A percentile compares a stretch with the other conserved stretches of the same genome.
phyloP scores from a whole-genome alignment of 2,329 filamentous ascomycete species.

The Cladosporium austrohemisphaericum region DNA sequence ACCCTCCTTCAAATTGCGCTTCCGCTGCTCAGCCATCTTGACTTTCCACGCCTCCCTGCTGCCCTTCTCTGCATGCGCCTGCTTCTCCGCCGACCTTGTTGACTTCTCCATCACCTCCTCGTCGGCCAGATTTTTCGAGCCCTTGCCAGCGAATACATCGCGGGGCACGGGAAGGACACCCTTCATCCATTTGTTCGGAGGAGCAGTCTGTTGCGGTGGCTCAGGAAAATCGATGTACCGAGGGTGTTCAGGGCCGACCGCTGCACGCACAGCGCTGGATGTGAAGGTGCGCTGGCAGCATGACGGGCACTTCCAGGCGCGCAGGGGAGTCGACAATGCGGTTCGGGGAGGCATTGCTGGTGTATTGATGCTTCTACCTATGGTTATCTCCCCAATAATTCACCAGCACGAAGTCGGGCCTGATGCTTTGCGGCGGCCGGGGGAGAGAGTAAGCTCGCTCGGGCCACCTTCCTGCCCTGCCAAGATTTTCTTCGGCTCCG shows the following conservation, averaged over 20 bases:
- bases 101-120: slow-evolving; percentile 22
- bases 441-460: too few relatives aligned
- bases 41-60: slow-evolving; percentile 63
- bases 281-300: slow-evolving; percentile 41
- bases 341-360: slow-evolving; percentile 41
- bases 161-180: slow-evolving; percentile 81
- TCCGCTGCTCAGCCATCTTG: slow-evolving; percentile 66
- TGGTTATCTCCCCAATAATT: neutral
- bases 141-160: slow-evolving; percentile 61
- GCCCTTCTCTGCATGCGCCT: slow-evolving; percentile 32
- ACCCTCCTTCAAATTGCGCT: slow-evolving; percentile 68
- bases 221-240: slow-evolving; percentile 78
- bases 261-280: slow-evolving; percentile 41
- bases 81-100: slow-evolving; percentile 33
- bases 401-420: too few relatives aligned
- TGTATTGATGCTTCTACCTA: slow-evolving; percentile 5
- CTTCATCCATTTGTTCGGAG: slow-evolving; percentile 54
- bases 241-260: slow-evolving; percentile 78
- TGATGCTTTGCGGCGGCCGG: slow-evolving; percentile 12
- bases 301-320: slow-evolving; percentile 34
- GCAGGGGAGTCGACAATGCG: slow-evolving; percentile 28
- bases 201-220: slow-evolving; percentile 65
- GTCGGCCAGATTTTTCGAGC: slow-evolving; percentile 56
- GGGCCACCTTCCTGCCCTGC: too few relatives aligned
- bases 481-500: slow-evolving; percentile 2